Evolutionary conservation across 768 basidiomycete genomes (phyloP).

Genomic region (Dioszegia crocea): DNA sequence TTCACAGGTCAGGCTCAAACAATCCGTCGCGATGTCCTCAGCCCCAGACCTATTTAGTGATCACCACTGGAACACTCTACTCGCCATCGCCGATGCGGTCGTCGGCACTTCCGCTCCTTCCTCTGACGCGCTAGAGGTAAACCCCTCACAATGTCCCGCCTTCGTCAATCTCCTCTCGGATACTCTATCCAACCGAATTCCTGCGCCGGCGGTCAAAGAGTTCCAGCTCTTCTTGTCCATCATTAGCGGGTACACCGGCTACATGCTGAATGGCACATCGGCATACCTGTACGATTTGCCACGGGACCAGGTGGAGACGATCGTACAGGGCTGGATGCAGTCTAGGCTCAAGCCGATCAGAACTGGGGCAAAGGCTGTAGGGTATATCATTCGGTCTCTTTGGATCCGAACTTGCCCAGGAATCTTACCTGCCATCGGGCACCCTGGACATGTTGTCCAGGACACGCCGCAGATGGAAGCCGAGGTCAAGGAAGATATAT

Average conservation of each 20-base stretch:
- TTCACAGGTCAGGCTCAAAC: neutral
- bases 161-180: slow-evolving; percentile 7
- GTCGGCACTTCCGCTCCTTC: slow-evolving; percentile 1
- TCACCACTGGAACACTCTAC: slow-evolving; percentile 10
- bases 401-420: slow-evolving; percentile 11
- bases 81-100: slow-evolving; percentile 6
- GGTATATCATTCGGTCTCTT: slow-evolving; percentile 1
- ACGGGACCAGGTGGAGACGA: slow-evolving; percentile 6
- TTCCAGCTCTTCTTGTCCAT: slow-evolving; percentile 2
- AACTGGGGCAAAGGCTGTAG: neutral
- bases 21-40: neutral
- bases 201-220: neutral
- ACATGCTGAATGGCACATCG: slow-evolving; percentile 11
- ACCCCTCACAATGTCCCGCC: slow-evolving; percentile 1
- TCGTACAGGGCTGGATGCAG: slow-evolving; percentile 3
- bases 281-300: slow-evolving; percentile 4
- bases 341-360: slow-evolving; percentile 8
- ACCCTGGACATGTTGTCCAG: slow-evolving; percentile 1
- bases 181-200: neutral
- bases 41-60: neutral
- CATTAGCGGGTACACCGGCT: slow-evolving; percentile 1
- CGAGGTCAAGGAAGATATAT: neutral
- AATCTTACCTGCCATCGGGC: neutral
- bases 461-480: neutral
- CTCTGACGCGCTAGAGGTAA: neutral